phyloP scores from a whole-genome alignment of 768 basidiomycete genomes.

The Xerocomus spinulosus region DNA sequence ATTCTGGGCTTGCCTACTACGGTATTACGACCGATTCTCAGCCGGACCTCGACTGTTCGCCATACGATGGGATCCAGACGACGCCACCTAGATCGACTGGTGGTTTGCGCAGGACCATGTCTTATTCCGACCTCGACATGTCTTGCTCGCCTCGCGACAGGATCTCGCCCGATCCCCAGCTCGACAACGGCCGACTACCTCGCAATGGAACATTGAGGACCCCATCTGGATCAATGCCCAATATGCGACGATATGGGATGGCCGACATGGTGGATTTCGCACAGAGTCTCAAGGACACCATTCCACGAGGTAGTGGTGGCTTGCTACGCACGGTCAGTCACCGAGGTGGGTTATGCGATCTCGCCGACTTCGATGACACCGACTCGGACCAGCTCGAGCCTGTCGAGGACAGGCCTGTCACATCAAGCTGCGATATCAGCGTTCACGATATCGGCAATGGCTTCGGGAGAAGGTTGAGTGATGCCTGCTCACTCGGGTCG shows the following conservation, averaged over 20 bases:
- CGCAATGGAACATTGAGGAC: neutral
- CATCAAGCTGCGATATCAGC: neutral
- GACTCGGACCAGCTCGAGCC: neutral
- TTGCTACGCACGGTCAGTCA: neutral
- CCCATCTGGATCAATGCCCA: neutral
- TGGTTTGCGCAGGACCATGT: too few relatives aligned
- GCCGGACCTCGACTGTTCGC: neutral
- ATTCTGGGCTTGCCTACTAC: neutral
- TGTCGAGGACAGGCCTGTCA: neutral
- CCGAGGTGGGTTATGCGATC: neutral
- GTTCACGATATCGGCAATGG: neutral
- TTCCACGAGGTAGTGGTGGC: neutral
- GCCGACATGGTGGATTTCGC: conserved; percentile 5
- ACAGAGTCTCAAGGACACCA: neutral
- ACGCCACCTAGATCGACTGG: too few relatives aligned
- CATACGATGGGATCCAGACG: neutral
- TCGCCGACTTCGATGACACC: neutral
- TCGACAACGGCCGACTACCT: too few relatives aligned
- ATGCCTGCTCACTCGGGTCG: neutral
- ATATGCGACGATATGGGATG: conserved; percentile 11
- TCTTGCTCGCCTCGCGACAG: too few relatives aligned
- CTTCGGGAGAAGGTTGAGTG: neutral
- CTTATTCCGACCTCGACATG: too few relatives aligned
- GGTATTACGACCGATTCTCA: neutral
- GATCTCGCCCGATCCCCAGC: too few relatives aligned